Evolutionary conservation across 2,329 filamentous ascomycete genomes (phyloP).

Genomic region (Chaetomium sp.): DNA sequence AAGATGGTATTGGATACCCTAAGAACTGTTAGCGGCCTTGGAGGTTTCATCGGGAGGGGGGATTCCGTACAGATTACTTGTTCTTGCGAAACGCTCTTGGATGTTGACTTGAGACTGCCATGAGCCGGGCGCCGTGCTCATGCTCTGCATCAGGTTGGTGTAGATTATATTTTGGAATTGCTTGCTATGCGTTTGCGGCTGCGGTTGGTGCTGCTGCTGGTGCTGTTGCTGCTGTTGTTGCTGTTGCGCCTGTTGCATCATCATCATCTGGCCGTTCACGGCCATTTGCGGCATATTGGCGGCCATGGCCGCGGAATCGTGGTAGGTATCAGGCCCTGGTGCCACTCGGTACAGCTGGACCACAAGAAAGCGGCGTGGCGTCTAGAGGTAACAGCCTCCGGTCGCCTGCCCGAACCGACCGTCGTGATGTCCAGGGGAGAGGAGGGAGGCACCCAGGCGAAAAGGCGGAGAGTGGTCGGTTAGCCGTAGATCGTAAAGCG

Average conservation of each 20-base stretch:
- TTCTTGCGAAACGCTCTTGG: slow-evolving; percentile 40
- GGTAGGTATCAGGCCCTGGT: slow-evolving; percentile 8
- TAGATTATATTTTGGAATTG: slow-evolving; percentile 24
- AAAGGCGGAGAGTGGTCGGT: background rate
- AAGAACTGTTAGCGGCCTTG: background rate
- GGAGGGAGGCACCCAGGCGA: background rate
- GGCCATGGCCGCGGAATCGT: slow-evolving; percentile 55
- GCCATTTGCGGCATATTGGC: slow-evolving; percentile 62
- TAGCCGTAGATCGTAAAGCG: background rate
- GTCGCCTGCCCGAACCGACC: background rate
- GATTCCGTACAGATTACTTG: slow-evolving; percentile 43
- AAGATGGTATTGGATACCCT: slow-evolving; percentile 57
- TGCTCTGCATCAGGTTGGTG: slow-evolving; percentile 37
- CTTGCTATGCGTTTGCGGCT: slow-evolving; percentile 2
- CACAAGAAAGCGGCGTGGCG: background rate
- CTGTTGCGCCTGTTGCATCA: slow-evolving; percentile 45
- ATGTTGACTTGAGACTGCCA: slow-evolving; percentile 42
- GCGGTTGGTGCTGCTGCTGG: slow-evolving; percentile 20
- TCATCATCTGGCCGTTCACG: slow-evolving; percentile 50
- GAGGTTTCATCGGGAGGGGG: no score
- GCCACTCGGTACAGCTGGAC: background rate
- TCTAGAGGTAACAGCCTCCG: background rate
- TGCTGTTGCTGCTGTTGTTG: slow-evolving; percentile 27
- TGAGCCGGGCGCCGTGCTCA: slow-evolving; percentile 29
- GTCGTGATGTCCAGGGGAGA: background rate